Base-by-base conservation (phyloP, 1,284 basidiomycete genomes). In the Athelia psychrophila region DNA sequence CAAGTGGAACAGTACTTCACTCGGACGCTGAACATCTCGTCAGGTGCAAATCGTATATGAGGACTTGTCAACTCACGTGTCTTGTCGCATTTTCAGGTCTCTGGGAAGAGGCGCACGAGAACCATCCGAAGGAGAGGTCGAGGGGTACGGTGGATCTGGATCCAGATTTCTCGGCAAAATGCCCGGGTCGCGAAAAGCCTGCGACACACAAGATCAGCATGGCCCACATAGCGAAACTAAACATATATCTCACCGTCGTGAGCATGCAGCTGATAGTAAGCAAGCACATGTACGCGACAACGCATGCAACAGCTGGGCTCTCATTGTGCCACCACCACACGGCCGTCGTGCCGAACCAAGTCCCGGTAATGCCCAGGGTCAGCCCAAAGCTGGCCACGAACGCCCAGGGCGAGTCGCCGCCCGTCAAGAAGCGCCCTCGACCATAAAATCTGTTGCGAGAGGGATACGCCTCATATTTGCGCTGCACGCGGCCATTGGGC, bases 1-100 rank as follows among this genome's bases (percentile, higher is more conserved):
- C 94, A 97, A 15, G 93, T 96, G 44, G 87, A 81, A 67, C 95
- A 97, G 61, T 93, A 95, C 69, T 95, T 95, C 54, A 91, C 87
- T 13, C 87, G 84, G 24, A 95, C 89, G 50, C 92, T 93, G 52
- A 25, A 44, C 54, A 45, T 49, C 49, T 16, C 8, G 24, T 24
- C 8, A 23, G 19, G 8, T 18, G 45, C 44, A 16, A n/a, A 46
- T 35, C 48, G 33, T 50, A 56, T 30, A 48, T 19, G 51, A 49
- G 44, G 50, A 55, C 46, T 44, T 32, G 16, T 51, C 33, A 25
- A 79, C 91, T 76, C 67, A 93, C 93, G 83, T 74, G 67, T 89
- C 88, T 33, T 78, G 70, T 19, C 91, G 82, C 47, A 97, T 84
- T 55, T 82, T 83, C 44, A 97, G 72, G 65, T 95, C 93, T 53